Conservation (phyloP, 2,329 filamentous ascomycete genomes). For the Fusarium siculi region DNA sequence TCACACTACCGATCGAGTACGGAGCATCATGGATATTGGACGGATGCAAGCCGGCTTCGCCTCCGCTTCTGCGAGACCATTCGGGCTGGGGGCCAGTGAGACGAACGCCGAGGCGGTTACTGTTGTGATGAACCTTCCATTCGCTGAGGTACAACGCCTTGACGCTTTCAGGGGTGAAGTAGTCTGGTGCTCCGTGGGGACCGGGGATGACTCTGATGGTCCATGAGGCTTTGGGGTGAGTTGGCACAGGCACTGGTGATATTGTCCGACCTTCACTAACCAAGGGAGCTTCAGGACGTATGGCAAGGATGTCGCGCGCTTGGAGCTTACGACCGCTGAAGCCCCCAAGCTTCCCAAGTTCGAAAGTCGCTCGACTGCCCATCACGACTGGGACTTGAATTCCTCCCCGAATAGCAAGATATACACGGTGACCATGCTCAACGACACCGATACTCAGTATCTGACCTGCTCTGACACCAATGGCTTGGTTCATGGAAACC, state of each 20-base stretch:
- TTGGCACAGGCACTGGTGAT: slow-evolving; percentile 36
- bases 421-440: slow-evolving; percentile 48
- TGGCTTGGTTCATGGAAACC: slow-evolving; percentile 35
- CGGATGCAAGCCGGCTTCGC: slow-evolving; percentile 53
- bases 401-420: slow-evolving; percentile 50
- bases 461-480: slow-evolving; percentile 43
- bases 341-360: slow-evolving; percentile 49
- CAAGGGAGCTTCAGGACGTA: slow-evolving; percentile 2
- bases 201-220: slow-evolving; percentile 51
- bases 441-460: slow-evolving; percentile 41
- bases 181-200: slow-evolving; percentile 53
- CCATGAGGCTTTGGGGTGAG: slow-evolving; percentile 43
- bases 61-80: slow-evolving; percentile 52
- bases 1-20: slow-evolving; percentile 55
- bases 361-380: slow-evolving; percentile 48
- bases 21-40: slow-evolving; percentile 55
- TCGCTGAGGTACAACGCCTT: slow-evolving; percentile 47
- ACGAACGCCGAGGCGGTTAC: slow-evolving; percentile 53
- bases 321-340: slow-evolving; percentile 48
- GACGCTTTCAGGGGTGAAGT: slow-evolving; percentile 49
- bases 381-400: slow-evolving; percentile 49
- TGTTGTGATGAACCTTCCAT: slow-evolving; percentile 55
- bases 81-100: slow-evolving; percentile 51
- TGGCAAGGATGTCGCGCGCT: slow-evolving; percentile 44
- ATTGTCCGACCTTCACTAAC: not conserved